Evolutionary conservation across 1,284 basidiomycete genomes (phyloP).

Genomic region (Naganishia sp.): DNA sequence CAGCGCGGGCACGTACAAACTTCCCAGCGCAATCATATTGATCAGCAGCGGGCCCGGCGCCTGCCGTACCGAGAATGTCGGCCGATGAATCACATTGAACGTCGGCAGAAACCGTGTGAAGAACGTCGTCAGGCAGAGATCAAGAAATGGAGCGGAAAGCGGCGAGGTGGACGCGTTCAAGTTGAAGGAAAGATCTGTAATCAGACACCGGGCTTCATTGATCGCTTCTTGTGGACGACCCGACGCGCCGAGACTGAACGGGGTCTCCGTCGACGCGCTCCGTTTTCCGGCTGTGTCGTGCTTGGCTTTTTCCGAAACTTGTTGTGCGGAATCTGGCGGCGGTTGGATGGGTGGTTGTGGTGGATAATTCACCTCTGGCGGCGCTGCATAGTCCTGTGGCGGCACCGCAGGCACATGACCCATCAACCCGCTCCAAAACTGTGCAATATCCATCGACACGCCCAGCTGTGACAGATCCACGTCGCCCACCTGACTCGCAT

Average conservation of each 20-base stretch:
- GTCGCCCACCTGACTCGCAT: not conserved
- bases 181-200: constrained; percentile 32
- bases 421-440: constrained; percentile 25
- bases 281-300: not conserved
- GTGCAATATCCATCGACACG: constrained; percentile 21
- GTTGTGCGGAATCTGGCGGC: not conserved
- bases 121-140: constrained; percentile 30
- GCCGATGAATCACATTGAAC: constrained; percentile 32
- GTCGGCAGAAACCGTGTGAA: constrained; percentile 30
- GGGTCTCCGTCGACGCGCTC: constrained; percentile 10
- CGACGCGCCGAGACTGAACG: constrained; percentile 1
- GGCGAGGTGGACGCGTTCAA: constrained; percentile 29
- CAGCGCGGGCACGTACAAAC: constrained; percentile 23
- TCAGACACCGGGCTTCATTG: constrained; percentile 30
- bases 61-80: constrained; percentile 27
- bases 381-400: not conserved
- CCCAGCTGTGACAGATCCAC: constrained; percentile 12
- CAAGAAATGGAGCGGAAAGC: constrained; percentile 30
- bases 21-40: constrained; percentile 34
- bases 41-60: constrained; percentile 29
- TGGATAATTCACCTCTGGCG: not conserved
- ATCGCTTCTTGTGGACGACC: constrained; percentile 31
- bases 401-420: not conserved
- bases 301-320: not conserved
- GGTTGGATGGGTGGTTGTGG: not conserved